Evolutionary conservation across 306 rosid genomes (phyloP).

Genomic region (Inga laurina): DNA sequence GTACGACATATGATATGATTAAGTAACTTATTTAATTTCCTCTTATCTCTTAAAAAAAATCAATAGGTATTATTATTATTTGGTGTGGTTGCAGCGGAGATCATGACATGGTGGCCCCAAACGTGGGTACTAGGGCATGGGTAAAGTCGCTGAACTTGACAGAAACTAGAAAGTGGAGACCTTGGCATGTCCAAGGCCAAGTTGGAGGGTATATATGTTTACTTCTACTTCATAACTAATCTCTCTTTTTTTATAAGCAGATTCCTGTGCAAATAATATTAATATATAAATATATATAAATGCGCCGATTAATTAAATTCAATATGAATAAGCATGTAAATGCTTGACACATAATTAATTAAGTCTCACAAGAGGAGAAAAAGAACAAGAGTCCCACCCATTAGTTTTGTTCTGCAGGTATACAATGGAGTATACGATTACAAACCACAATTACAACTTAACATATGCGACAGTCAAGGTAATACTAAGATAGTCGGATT

Average conservation of each 20-base stretch:
- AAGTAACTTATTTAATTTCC: no score
- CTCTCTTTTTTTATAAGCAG: not conserved
- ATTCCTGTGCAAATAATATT: no score
- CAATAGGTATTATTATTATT: no score
- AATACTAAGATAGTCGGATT: not conserved
- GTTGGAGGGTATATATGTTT: constrained; percentile 37
- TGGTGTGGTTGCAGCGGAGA: constrained; percentile 31
- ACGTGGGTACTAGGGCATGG: constrained; percentile 32
- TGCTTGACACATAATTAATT: not conserved
- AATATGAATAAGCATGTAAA: not conserved
- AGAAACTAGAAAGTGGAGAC: constrained; percentile 26
- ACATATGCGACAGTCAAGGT: constrained; percentile 14
- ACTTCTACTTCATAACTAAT: not conserved
- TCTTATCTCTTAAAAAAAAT: no score
- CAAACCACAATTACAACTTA: not conserved
- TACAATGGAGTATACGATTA: not conserved
- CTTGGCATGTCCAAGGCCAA: constrained; percentile 35
- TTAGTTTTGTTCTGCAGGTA: not conserved
- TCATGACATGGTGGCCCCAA: constrained; percentile 30
- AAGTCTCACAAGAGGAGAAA: not conserved
- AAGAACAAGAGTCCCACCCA: not conserved
- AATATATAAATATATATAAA: no score
- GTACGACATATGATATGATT: no score
- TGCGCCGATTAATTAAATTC: not conserved
- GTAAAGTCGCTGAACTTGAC: constrained; percentile 10